Conservation (phyloP, 2,329 filamentous ascomycete genomes). For the Neofusicoccum ribis region DNA sequence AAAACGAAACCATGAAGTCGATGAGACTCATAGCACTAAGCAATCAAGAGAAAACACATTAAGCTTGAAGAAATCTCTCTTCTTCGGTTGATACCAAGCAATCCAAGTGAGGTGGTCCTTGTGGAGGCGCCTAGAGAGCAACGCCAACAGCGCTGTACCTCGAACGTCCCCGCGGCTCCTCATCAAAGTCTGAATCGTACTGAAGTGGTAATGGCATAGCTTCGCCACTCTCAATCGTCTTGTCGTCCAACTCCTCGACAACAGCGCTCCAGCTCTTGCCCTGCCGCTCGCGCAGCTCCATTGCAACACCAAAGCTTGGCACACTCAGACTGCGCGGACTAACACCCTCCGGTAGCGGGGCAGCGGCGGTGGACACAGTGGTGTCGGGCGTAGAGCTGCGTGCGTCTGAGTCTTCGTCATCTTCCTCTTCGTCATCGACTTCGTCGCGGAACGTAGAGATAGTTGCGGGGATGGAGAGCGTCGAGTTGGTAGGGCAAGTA, state of each 20-base stretch:
- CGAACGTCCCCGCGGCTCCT: neutral
- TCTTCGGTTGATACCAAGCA: neutral
- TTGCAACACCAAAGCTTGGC: neutral
- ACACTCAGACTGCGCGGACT: neutral
- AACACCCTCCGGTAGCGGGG: neutral
- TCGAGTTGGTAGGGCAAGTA: constrained; percentile 3
- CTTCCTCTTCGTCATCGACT: neutral
- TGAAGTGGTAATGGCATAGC: neutral
- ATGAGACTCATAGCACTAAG: neutral
- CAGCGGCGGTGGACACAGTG: neutral
- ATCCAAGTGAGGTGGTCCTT: neutral
- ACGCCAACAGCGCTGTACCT: neutral
- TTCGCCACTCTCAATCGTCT: neutral
- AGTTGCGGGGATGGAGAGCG: neutral
- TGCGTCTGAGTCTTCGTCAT: neutral
- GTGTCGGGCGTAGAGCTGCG: constrained; percentile 7
- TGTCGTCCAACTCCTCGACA: neutral
- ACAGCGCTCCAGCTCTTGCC: constrained; percentile 9
- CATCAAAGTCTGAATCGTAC: neutral
- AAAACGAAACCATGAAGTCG: constrained; percentile 1
- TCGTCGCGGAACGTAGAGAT: neutral
- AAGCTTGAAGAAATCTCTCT: neutral
- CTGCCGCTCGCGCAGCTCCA: constrained; percentile 3
- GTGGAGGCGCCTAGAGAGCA: neutral
- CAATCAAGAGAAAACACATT: neutral